Percentiles rank a stretch among this genome's conserved stretches.
Conservation (phyloP, 2,329 filamentous ascomycete genomes). For the Sarocladium brachiariae region DNA sequence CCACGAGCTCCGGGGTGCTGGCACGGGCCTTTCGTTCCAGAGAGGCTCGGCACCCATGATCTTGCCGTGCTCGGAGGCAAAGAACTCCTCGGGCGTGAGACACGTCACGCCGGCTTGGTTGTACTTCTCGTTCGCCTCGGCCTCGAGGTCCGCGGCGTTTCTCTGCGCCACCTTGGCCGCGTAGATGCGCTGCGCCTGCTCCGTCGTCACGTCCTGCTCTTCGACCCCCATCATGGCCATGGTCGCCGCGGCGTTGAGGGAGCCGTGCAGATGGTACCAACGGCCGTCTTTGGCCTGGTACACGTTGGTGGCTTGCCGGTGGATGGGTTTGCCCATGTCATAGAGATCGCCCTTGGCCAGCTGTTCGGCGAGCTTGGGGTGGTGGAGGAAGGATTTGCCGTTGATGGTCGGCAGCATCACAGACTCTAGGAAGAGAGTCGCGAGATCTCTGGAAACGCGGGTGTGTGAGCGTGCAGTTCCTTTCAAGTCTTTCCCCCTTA, state of each 20-base stretch:
- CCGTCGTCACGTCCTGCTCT: constrained; percentile 18
- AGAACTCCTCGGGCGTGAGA: constrained; percentile 44
- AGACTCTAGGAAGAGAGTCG: constrained; percentile 15
- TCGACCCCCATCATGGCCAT: constrained; percentile 26
- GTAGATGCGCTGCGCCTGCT: constrained; percentile 16
- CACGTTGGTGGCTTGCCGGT: constrained; percentile 25
- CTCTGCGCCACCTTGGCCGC: constrained; percentile 29
- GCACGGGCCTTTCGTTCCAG: constrained; percentile 29
- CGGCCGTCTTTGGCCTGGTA: constrained; percentile 27
- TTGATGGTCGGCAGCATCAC: constrained; percentile 14
- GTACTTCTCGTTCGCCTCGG: constrained; percentile 28
- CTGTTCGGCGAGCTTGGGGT: constrained; percentile 9
- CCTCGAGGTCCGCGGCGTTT: constrained; percentile 42
- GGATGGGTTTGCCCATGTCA: constrained; percentile 18
- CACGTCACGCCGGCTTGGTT: constrained; percentile 41
- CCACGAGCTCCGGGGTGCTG: constrained; percentile 27
- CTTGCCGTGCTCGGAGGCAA: constrained; percentile 37
- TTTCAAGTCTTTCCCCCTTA: no score
- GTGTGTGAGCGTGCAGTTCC: no score
- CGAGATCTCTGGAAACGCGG: constrained; percentile 13
- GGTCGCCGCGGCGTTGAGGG: constrained; percentile 22
- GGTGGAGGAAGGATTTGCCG: constrained; percentile 8
- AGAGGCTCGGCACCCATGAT: constrained; percentile 41
- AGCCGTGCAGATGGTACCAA: constrained; percentile 29
- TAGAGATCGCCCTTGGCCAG: constrained; percentile 12